Conservation (phyloP, 768 basidiomycete genomes). For the Roridomyces roridus region DNA sequence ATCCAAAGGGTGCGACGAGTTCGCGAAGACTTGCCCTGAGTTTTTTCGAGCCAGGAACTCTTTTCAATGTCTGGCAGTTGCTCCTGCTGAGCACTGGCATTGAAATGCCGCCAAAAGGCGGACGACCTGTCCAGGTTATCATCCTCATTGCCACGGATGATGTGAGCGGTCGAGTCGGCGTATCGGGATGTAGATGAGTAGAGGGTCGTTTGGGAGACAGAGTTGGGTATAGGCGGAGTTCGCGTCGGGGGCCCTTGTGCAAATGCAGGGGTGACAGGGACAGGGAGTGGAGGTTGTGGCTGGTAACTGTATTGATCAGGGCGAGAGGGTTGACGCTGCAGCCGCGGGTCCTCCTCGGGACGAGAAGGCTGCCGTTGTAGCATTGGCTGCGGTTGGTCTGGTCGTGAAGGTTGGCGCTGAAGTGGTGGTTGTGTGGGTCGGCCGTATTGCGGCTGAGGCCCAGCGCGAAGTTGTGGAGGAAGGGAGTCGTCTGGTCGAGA, state of each 20-base stretch:
- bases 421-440: not conserved
- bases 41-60: slow-evolving; percentile 23
- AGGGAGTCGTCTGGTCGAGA: slow-evolving; percentile 5
- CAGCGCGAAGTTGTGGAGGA: too few species aligned
- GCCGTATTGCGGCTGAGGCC: not conserved
- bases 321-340: slow-evolving; percentile 7
- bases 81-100: slow-evolving; percentile 12
- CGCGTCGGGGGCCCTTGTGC: not conserved
- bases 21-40: slow-evolving; percentile 13
- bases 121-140: slow-evolving; percentile 19
- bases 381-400: not conserved
- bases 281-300: not conserved
- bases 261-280: slow-evolving; percentile 2
- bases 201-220: slow-evolving; percentile 13
- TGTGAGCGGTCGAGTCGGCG: not conserved
- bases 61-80: slow-evolving; percentile 19
- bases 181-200: not conserved
- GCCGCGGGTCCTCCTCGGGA: not conserved
- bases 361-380: slow-evolving; percentile 13
- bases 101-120: slow-evolving; percentile 24
- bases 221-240: not conserved
- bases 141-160: slow-evolving; percentile 24
- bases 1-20: slow-evolving; percentile 17
- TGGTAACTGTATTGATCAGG: slow-evolving; percentile 11
- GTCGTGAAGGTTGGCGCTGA: slow-evolving; percentile 8